phyloP scores from a whole-genome alignment of 1,284 basidiomycete genomes.

The Leccinum fallax region DNA sequence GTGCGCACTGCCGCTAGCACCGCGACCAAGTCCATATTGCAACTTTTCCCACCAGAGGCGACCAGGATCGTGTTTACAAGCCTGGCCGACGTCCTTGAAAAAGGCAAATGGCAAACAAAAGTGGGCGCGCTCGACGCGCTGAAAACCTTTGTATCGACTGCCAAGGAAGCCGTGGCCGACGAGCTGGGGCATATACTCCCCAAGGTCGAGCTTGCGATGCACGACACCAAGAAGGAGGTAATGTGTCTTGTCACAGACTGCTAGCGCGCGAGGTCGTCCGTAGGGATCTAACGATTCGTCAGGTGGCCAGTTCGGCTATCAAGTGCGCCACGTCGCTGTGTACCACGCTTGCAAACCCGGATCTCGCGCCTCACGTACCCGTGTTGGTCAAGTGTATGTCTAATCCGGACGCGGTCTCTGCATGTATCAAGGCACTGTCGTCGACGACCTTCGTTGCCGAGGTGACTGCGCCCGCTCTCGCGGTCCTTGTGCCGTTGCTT shows the following conservation, averaged over 20 bases:
- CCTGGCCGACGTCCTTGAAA: constrained; percentile 76
- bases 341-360: constrained; percentile 91
- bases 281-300: constrained; percentile 11
- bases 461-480: constrained; percentile 94
- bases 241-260: constrained; percentile 16
- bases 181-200: constrained; percentile 86
- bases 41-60: constrained; percentile 85
- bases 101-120: constrained; percentile 95
- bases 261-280: constrained; percentile 1
- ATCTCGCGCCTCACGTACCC: constrained; percentile 89
- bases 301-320: constrained; percentile 88
- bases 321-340: constrained; percentile 96
- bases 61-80: constrained; percentile 73
- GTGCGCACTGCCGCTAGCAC: constrained; percentile 81
- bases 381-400: constrained; percentile 95
- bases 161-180: constrained; percentile 83
- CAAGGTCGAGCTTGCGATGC: constrained; percentile 89
- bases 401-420: constrained; percentile 83
- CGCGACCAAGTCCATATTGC: constrained; percentile 86
- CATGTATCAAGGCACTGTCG: constrained; percentile 95
- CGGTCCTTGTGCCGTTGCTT: constrained; percentile 93
- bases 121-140: constrained; percentile 91
- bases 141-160: constrained; percentile 68
- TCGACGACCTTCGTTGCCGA: constrained; percentile 97
- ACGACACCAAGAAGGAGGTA: constrained; percentile 96